Evolutionary conservation across 176 grass and related monocot species (phyloP).

Genomic region (Oryza glaberrima): DNA sequence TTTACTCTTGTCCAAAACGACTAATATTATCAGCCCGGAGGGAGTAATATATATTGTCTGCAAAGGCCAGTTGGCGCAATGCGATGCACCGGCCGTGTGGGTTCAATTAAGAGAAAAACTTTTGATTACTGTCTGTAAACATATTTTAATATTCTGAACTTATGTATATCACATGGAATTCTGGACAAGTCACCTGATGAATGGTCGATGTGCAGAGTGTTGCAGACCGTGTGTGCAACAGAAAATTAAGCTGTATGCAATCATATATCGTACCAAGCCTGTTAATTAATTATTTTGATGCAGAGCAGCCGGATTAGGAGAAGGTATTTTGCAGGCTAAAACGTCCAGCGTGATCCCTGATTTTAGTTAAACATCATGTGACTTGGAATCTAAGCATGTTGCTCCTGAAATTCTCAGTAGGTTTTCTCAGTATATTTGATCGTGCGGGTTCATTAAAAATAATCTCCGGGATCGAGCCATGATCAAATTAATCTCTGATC

Average conservation of each 20-base stretch:
- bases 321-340: neutral
- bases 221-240: neutral
- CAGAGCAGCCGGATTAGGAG: neutral
- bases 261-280: neutral
- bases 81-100: neutral
- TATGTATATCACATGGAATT: too few relatives aligned
- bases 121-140: too few relatives aligned
- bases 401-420: neutral
- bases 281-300: slow-evolving; percentile 14
- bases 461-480: neutral
- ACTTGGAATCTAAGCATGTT: slow-evolving; percentile 29
- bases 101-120: too few relatives aligned
- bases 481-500: too few relatives aligned
- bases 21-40: too few relatives aligned
- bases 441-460: neutral
- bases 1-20: too few relatives aligned
- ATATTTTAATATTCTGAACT: too few relatives aligned
- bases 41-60: neutral
- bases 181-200: too few relatives aligned
- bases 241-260: neutral
- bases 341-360: neutral
- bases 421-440: neutral
- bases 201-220: too few relatives aligned
- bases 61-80: neutral
- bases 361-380: slow-evolving; percentile 5